These are phyloP conservation scores for Lentinula edodes DNA, from an alignment of 768 basidiomycete species.

Conservation along the genomic window DNA sequence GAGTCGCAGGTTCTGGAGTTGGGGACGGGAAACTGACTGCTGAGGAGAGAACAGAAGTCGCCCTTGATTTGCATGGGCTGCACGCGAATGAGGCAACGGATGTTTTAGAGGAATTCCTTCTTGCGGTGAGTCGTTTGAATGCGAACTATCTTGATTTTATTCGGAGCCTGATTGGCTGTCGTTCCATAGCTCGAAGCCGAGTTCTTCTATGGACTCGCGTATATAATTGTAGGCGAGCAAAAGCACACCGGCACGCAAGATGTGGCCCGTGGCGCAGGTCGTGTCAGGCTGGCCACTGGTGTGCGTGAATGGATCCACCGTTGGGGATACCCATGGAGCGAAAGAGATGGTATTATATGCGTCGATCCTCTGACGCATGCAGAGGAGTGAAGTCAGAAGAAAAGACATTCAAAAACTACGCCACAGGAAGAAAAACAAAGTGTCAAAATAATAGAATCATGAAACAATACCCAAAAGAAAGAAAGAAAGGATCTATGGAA, in stretches of 20 bases:
- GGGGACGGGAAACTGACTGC: constrained; percentile 54
- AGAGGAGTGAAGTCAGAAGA: constrained; percentile 27
- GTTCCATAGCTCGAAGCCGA: constrained; percentile 71
- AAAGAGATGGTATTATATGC: constrained; percentile 85
- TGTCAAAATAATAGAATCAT: no score
- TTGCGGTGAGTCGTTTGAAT: constrained; percentile 56
- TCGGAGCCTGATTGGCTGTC: background rate
- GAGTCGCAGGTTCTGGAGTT: constrained; percentile 62
- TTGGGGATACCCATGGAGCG: constrained; percentile 96
- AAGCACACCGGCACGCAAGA: constrained; percentile 96
- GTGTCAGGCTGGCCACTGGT: constrained; percentile 76
- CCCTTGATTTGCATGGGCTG: constrained; percentile 89
- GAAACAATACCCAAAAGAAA: background rate
- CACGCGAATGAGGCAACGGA: constrained; percentile 93
- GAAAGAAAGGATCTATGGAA: background rate
- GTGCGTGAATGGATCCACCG: constrained; percentile 89
- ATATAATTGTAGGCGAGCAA: constrained; percentile 89
- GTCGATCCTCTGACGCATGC: constrained; percentile 80
- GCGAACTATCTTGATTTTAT: background rate
- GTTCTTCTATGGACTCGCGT: constrained; percentile 83
- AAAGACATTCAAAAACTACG: background rate
- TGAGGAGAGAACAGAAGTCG: constrained; percentile 87
- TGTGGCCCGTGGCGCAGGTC: constrained; percentile 71
- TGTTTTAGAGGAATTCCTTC: constrained; percentile 82
- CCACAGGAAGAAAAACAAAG: background rate